phyloP scores from a whole-genome alignment of 345 rosid species.

The Eucalyptus fibrosa region DNA sequence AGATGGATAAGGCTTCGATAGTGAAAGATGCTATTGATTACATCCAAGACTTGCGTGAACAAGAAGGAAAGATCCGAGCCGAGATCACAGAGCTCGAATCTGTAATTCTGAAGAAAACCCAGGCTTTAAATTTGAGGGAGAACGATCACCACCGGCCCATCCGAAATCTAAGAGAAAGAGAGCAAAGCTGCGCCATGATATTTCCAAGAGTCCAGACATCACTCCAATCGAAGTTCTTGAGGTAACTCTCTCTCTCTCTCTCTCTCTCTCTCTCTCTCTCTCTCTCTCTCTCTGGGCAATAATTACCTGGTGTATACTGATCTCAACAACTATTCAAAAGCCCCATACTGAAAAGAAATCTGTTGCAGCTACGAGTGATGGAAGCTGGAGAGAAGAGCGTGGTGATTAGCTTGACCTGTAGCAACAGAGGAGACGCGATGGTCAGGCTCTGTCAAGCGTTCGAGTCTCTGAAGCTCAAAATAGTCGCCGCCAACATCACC shows the following conservation, averaged over 20 bases:
- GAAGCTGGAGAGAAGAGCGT: slow-evolving; percentile 54
- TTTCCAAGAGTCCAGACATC: slow-evolving; percentile 9
- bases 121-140: slow-evolving; percentile 34
- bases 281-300: neutral
- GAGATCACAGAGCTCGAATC: slow-evolving; percentile 70
- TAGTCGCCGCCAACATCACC: slow-evolving; percentile 55
- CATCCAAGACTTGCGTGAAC: slow-evolving; percentile 66
- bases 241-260: neutral
- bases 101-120: slow-evolving; percentile 17
- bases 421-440: slow-evolving; percentile 69
- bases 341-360: neutral
- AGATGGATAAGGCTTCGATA: slow-evolving; percentile 97
- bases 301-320: neutral
- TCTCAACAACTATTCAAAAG: neutral
- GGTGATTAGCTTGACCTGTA: slow-evolving; percentile 68
- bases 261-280: neutral
- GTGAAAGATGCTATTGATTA: slow-evolving; percentile 82
- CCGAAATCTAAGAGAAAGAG: slow-evolving; percentile 60
- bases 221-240: slow-evolving; percentile 55
- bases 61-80: slow-evolving; percentile 48
- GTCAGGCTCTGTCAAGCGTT: slow-evolving; percentile 68
- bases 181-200: slow-evolving; percentile 11
- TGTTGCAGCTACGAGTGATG: slow-evolving; percentile 43
- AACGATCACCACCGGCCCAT: slow-evolving; percentile 21
- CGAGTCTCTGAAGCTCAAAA: slow-evolving; percentile 62